Evolutionary conservation across 768 basidiomycete genomes (phyloP).

Genomic region (Rhodotorula sphaerocarpa): DNA sequence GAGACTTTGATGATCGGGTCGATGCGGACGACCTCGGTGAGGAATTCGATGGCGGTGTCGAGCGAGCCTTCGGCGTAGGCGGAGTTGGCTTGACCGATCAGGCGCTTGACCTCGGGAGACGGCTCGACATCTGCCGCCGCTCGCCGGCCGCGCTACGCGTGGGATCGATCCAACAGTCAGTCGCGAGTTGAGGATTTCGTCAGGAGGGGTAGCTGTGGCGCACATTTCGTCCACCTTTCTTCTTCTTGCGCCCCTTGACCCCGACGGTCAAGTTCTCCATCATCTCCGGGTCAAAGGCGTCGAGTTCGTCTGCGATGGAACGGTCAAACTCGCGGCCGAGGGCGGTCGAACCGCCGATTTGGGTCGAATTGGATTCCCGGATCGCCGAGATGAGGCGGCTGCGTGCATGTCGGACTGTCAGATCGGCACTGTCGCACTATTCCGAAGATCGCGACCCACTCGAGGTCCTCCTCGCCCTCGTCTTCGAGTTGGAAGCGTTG

Average conservation of each 20-base stretch:
- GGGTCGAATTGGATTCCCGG: conserved; percentile 40
- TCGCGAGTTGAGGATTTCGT: background rate
- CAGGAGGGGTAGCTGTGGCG: background rate
- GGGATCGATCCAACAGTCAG: background rate
- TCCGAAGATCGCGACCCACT: conserved; percentile 18
- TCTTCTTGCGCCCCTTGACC: conserved; percentile 21
- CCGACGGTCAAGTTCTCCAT: conserved; percentile 23
- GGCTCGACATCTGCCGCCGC: conserved; percentile 38
- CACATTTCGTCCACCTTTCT: conserved; percentile 15
- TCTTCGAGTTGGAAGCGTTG: conserved; percentile 1
- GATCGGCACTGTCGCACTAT: too few relatives aligned
- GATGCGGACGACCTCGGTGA: conserved; percentile 87
- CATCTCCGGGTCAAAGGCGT: conserved; percentile 52
- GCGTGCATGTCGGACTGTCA: background rate
- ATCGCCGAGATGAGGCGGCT: conserved; percentile 38
- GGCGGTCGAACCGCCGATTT: conserved; percentile 44
- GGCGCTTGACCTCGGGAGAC: conserved; percentile 43
- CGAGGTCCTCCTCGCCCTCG: conserved; percentile 22
- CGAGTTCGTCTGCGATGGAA: conserved; percentile 57
- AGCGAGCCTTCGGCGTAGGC: conserved; percentile 68
- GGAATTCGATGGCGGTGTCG: conserved; percentile 61
- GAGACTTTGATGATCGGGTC: conserved; percentile 75
- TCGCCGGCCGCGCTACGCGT: conserved; percentile 18
- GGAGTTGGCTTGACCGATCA: conserved; percentile 80
- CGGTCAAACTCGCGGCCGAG: conserved; percentile 67